phyloP scores from a whole-genome alignment of 2,329 filamentous ascomycete genomes.

The Periconia macrospinosa region DNA sequence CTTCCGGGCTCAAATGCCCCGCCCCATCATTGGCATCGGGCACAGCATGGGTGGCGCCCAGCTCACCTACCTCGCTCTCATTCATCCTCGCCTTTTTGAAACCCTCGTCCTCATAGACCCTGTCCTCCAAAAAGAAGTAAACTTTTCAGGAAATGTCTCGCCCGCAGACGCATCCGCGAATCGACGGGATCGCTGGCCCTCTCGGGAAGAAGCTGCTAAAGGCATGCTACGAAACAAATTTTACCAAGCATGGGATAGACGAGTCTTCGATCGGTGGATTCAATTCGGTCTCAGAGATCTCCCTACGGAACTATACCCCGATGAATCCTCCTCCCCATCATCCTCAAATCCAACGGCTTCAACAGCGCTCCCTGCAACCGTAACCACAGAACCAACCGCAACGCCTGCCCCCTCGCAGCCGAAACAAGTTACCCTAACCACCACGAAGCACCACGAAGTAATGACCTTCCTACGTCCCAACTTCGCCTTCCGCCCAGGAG shows the following conservation, averaged over 20 bases:
- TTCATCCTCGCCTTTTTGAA: constrained; percentile 79
- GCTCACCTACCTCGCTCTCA: constrained; percentile 70
- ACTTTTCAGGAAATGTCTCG: constrained; percentile 44
- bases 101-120: constrained; percentile 82
- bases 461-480: constrained; percentile 72
- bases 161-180: constrained; percentile 65
- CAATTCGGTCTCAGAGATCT: constrained; percentile 73
- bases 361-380: constrained; percentile 14
- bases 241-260: constrained; percentile 79
- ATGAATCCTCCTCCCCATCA: not conserved
- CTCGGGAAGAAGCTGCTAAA: constrained; percentile 66
- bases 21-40: constrained; percentile 80
- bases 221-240: constrained; percentile 71
- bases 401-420: constrained; percentile 24
- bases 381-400: constrained; percentile 23
- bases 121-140: constrained; percentile 63
- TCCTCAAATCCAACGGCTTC: constrained; percentile 7
- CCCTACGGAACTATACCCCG: constrained; percentile 64
- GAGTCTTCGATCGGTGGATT: constrained; percentile 76
- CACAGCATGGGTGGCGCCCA: constrained; percentile 86
- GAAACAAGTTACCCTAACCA: constrained; percentile 69
- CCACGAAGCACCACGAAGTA: constrained; percentile 86
- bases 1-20: constrained; percentile 77
- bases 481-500: constrained; percentile 47
- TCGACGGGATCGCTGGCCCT: constrained; percentile 82